These are phyloP conservation scores for Pichia sp. DNA, from an alignment of 1,139 yeast species.

Conservation along the genomic window DNA sequence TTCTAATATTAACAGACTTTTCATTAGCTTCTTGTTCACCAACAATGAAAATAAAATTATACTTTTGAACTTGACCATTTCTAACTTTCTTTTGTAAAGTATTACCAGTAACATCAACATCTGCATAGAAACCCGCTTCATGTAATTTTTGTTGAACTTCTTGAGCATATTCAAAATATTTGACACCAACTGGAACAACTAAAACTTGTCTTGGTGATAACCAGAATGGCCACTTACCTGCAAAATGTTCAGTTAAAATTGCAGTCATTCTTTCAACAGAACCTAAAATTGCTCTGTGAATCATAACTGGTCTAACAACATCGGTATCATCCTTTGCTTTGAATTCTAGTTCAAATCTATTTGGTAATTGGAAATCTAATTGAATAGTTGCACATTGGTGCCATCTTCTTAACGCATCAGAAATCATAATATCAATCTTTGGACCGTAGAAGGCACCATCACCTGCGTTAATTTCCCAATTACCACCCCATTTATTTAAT, in stretches of 20 bases:
- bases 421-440: slow-evolving; percentile 77
- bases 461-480: slow-evolving; percentile 76
- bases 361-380: slow-evolving; percentile 90
- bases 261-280: slow-evolving; percentile 98
- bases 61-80: slow-evolving; percentile 86
- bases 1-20: slow-evolving; percentile 80
- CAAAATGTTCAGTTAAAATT: slow-evolving; percentile 90
- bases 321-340: slow-evolving; percentile 59
- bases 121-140: slow-evolving; percentile 74
- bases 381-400: slow-evolving; percentile 97
- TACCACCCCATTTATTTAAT: slow-evolving; percentile 51
- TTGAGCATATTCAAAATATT: slow-evolving; percentile 83
- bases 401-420: slow-evolving; percentile 74
- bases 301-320: slow-evolving; percentile 82
- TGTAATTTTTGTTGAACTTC: slow-evolving; percentile 64
- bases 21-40: slow-evolving; percentile 87
- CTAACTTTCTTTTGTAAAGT: slow-evolving; percentile 95
- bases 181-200: slow-evolving; percentile 93
- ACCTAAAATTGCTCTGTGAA: slow-evolving; percentile 96
- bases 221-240: slow-evolving; percentile 99
- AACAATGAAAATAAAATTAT: slow-evolving; percentile 90
- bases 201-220: slow-evolving; percentile 93
- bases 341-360: slow-evolving; percentile 76
- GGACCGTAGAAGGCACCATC: slow-evolving; percentile 99
- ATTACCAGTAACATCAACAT: slow-evolving; percentile 87